phyloP scores from a whole-genome alignment of 1,284 basidiomycete genomes.

The Cryptococcus sp. region DNA sequence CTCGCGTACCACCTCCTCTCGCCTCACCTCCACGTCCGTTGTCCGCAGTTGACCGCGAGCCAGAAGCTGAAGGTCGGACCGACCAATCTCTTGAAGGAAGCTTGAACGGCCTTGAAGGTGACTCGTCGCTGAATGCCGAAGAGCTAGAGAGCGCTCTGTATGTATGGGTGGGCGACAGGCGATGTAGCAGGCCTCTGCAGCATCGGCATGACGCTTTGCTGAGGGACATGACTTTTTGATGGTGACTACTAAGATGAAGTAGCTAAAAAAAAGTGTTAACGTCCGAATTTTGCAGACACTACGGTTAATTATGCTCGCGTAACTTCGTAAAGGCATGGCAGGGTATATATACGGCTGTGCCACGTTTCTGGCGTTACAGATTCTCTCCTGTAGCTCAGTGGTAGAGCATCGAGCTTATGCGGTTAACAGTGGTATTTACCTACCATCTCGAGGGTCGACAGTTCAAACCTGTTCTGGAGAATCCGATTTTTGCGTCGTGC shows the following conservation, averaged over 20 bases:
- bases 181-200: conserved; percentile 11
- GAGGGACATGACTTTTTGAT: conserved; percentile 7
- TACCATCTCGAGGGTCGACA: background rate
- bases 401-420: conserved; percentile 1
- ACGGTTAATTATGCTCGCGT: too few relatives aligned
- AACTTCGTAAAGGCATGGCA: too few relatives aligned
- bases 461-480: background rate
- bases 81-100: conserved; percentile 16
- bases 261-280: too few relatives aligned
- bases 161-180: background rate
- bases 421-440: background rate
- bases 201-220: conserved; percentile 12
- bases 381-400: background rate
- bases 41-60: background rate
- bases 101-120: conserved; percentile 9
- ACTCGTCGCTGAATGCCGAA: background rate
- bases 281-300: too few relatives aligned
- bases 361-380: too few relatives aligned
- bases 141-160: too few relatives aligned
- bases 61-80: background rate
- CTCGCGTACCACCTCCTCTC: background rate
- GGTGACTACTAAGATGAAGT: too few relatives aligned
- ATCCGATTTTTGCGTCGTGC: too few relatives aligned
- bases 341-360: too few relatives aligned
- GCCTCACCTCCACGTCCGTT: background rate